Conservation (phyloP, 441 rosid species). For the Melianthus villosus region DNA sequence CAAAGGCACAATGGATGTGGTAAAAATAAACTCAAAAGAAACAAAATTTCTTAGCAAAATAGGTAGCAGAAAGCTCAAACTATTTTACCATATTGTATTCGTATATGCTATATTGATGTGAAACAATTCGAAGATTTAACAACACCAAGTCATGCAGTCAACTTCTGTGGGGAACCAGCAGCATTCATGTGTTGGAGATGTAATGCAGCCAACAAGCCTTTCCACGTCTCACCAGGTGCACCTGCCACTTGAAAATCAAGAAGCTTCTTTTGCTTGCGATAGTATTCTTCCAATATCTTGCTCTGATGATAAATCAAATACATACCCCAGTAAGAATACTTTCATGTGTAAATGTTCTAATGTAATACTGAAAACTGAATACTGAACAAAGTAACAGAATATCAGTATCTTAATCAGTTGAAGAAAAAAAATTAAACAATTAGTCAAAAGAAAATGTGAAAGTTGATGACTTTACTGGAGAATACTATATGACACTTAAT, state of each 20-base stretch:
- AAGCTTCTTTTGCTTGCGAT: slow-evolving; percentile 58
- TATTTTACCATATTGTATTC: slow-evolving; percentile 6
- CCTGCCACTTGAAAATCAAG: slow-evolving; percentile 47
- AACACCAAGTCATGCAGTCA: slow-evolving; percentile 31
- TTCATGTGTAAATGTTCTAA: no score
- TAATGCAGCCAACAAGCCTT: slow-evolving; percentile 61
- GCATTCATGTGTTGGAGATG: slow-evolving; percentile 51
- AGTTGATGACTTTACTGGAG: no score
- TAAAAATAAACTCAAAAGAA: neutral
- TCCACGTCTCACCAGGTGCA: slow-evolving; percentile 70
- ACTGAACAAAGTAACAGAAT: no score
- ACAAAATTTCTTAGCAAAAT: no score
- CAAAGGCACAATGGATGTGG: neutral
- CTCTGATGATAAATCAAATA: slow-evolving; percentile 24
- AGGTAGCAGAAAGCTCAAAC: no score
- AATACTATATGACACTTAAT: no score
- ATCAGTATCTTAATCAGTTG: no score
- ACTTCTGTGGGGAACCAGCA: slow-evolving; percentile 32
- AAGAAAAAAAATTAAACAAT: no score
- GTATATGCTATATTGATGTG: slow-evolving; percentile 17
- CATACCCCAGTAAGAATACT: no score
- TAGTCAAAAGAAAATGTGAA: no score
- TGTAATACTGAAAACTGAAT: no score
- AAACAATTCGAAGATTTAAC: neutral
- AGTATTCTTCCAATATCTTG: slow-evolving; percentile 75